phyloP scores from a whole-genome alignment of 2,329 filamentous ascomycete genomes.

The Arthrobotrys pseudoclavata region DNA sequence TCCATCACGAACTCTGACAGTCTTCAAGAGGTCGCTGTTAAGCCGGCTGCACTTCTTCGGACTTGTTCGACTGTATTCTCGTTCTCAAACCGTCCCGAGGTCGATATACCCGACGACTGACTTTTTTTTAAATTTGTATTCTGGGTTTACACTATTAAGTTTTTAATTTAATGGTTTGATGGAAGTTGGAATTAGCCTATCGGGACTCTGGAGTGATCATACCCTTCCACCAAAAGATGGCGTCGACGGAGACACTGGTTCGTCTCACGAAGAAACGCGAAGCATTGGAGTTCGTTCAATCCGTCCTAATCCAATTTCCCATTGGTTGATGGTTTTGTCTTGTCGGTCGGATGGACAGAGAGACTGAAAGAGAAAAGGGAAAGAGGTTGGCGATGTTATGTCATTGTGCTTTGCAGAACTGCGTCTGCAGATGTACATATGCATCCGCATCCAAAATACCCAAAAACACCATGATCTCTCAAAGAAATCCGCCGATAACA shows the following conservation, averaged over 20 bases:
- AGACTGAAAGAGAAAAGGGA: background rate
- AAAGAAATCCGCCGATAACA: background rate
- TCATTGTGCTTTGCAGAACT: conserved; percentile 17
- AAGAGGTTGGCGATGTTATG: background rate
- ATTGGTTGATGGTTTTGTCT: conserved; percentile 7
- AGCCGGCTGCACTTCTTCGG: conserved; percentile 51
- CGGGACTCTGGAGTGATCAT: conserved; percentile 24
- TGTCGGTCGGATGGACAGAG: conserved; percentile 16
- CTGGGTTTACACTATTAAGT: background rate
- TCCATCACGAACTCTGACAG: background rate
- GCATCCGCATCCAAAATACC: background rate
- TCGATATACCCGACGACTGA: background rate
- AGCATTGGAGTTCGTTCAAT: conserved; percentile 53
- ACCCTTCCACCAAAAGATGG: conserved; percentile 32
- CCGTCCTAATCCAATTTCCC: background rate
- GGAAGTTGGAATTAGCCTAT: conserved; percentile 16
- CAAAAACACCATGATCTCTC: background rate
- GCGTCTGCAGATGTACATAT: conserved; percentile 12
- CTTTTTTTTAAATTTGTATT: background rate
- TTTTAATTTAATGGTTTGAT: conserved; percentile 31
- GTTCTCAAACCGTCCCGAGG: background rate
- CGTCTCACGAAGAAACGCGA: conserved; percentile 58
- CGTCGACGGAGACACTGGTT: conserved; percentile 42
- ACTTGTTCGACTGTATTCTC: background rate
- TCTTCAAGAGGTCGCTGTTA: conserved; percentile 52